Evolutionary conservation across 306 rosid species (phyloP), one percentile per base, ranked within the genome.

Genomic region (Senna siamea): DNA sequence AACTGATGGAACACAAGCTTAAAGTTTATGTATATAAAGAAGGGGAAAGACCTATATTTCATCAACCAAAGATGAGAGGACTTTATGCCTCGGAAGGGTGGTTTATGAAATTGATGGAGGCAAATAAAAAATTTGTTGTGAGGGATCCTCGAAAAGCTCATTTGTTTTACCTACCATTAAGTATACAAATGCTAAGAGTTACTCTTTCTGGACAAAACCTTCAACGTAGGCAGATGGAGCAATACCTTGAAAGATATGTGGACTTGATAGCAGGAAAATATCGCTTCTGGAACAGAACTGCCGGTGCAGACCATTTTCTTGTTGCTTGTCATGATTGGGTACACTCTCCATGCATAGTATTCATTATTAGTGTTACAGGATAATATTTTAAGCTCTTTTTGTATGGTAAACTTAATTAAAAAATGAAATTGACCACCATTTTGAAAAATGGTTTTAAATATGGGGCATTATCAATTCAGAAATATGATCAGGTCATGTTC

Each of bases 271-370:
- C 92, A 17, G 66, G 81, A 65, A 89, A 79, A 69, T 82, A 89
- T 83, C 85, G 76, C 63, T 91, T 86, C 74, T 93, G 96, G 97
- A 93, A 93, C 84, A 83, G 96, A 86, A 87, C 97, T 26, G 85
- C 64, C 40, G 98, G 98, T 69, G 84, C 91, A 5, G 97, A 93
- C 81, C 98, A 91, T 84, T 93, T 93, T 83, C 87, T 93, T 41
- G 96, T 87, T 53, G 98, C 93, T 76, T 93, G 98, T 75, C 97
- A 93, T 74, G 98, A 93, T 64, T 93, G 98, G 98, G 98, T 93
- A 79, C 7, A 82, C 58, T 40, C 55, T 56, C 35, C 40, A 17
- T 40, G 53, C 75, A 65, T 65, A 40, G 7, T 63, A 55, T 69
- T 44, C 28, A 15, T 30, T 30, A 60, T 14, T 3, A 18, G 57